These are phyloP conservation scores for Fragilariopsis cylindrus DNA, from an alignment of 108 stramenopile genomes.

Conservation along the genomic window DNA sequence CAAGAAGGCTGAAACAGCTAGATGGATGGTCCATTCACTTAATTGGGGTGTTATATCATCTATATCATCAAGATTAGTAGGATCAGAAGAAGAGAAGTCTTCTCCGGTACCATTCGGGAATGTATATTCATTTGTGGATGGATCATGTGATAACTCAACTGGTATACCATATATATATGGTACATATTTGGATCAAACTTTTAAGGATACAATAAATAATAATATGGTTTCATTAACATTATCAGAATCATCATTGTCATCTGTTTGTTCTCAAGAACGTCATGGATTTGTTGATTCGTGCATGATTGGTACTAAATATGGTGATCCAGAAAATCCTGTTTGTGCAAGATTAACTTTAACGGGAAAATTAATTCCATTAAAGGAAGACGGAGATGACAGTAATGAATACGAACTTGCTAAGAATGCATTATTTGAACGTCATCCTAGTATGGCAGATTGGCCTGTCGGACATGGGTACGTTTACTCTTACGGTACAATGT, in stretches of 20 bases:
- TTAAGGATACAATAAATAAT: constrained; percentile 37
- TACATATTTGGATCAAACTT: constrained; percentile 54
- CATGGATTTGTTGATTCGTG: constrained; percentile 20
- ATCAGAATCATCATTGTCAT: constrained; percentile 41
- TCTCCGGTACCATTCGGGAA: constrained; percentile 52
- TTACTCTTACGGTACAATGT: no score
- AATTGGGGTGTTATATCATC: constrained; percentile 60
- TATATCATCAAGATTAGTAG: constrained; percentile 34
- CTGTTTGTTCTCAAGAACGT: constrained; percentile 26
- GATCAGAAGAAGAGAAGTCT: neutral
- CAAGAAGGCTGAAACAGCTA: constrained; percentile 46
- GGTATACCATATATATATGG: constrained; percentile 64
- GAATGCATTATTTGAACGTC: constrained; percentile 49
- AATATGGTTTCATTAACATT: constrained; percentile 40
- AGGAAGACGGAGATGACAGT: constrained; percentile 2
- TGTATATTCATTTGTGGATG: constrained; percentile 63
- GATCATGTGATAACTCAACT: constrained; percentile 48
- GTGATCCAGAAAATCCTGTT: constrained; percentile 66
- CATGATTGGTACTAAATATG: constrained; percentile 32
- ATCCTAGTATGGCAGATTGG: constrained; percentile 54
- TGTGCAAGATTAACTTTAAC: constrained; percentile 63
- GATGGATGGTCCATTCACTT: constrained; percentile 65
- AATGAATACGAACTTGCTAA: constrained; percentile 41
- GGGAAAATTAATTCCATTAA: constrained; percentile 38
- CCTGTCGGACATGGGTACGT: constrained; percentile 43